Evolutionary conservation across 208 protist genomes (phyloP).

Genomic region (Leishmania martiniquensis): DNA sequence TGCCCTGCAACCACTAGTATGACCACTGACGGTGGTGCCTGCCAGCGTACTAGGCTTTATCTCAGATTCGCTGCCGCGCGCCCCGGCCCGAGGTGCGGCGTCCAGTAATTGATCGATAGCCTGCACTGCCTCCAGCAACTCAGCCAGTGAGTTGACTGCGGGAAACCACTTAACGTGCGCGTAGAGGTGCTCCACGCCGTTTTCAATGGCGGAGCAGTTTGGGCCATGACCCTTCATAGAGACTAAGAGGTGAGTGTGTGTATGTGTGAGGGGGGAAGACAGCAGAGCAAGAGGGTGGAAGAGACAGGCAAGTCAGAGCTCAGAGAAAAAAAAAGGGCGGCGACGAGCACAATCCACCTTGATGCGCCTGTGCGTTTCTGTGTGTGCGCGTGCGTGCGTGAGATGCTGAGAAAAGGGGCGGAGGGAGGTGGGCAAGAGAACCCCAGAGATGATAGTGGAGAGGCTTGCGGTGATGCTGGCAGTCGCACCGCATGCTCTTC

Average conservation of each 20-base stretch:
- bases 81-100: background rate
- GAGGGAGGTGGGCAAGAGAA: background rate
- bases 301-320: background rate
- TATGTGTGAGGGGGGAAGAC: background rate
- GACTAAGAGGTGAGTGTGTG: background rate
- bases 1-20: background rate
- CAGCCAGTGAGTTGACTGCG: conserved; percentile 34
- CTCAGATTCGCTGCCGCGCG: background rate
- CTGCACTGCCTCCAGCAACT: conserved; percentile 6
- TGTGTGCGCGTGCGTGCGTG: background rate
- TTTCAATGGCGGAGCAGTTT: background rate
- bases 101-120: background rate
- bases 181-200: conserved; percentile 8
- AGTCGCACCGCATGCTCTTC: background rate
- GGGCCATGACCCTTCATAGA: background rate
- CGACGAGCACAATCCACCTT: background rate
- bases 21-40: background rate
- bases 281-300: background rate
- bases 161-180: conserved; percentile 32
- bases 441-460: background rate
- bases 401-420: background rate
- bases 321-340: background rate
- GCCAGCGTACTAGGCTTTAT: background rate
- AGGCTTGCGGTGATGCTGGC: background rate
- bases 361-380: background rate